phyloP scores from a whole-genome alignment of 1,284 basidiomycete species.

The Sphagnurus paluster region DNA sequence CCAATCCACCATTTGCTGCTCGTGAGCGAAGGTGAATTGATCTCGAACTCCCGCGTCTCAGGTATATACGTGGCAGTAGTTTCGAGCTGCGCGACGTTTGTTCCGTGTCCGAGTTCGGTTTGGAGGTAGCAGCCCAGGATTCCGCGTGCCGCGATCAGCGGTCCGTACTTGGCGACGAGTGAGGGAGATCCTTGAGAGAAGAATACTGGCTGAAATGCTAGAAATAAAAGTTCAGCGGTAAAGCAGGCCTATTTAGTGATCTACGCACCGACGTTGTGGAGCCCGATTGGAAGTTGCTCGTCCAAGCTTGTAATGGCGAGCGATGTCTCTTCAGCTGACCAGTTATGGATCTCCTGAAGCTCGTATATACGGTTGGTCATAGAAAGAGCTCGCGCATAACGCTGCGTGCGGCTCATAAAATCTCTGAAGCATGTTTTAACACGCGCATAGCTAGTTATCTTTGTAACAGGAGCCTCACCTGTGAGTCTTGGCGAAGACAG shows the following conservation, averaged over 20 bases:
- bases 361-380: constrained; percentile 60
- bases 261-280: constrained; percentile 60
- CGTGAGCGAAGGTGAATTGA: constrained; percentile 76
- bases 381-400: constrained; percentile 46
- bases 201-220: constrained; percentile 71
- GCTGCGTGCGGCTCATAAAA: constrained; percentile 52
- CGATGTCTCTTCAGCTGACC: constrained; percentile 48
- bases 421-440: constrained; percentile 40
- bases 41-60: constrained; percentile 69
- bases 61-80: constrained; percentile 79
- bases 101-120: constrained; percentile 78
- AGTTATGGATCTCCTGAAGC: constrained; percentile 50
- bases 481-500: constrained; percentile 62
- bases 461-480: constrained; percentile 37
- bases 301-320: constrained; percentile 48
- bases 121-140: constrained; percentile 75
- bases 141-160: constrained; percentile 50
- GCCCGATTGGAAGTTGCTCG: constrained; percentile 49
- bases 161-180: constrained; percentile 49
- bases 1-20: constrained; percentile 88
- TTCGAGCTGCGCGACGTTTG: constrained; percentile 69
- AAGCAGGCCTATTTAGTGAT: neutral
- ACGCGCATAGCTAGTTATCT: no score
- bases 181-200: constrained; percentile 55
- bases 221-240: neutral